Evolutionary conservation across 2,329 filamentous ascomycete species (phyloP), one percentile per base, ranked within the genome.

Genomic region (Fusarium sp.): DNA sequence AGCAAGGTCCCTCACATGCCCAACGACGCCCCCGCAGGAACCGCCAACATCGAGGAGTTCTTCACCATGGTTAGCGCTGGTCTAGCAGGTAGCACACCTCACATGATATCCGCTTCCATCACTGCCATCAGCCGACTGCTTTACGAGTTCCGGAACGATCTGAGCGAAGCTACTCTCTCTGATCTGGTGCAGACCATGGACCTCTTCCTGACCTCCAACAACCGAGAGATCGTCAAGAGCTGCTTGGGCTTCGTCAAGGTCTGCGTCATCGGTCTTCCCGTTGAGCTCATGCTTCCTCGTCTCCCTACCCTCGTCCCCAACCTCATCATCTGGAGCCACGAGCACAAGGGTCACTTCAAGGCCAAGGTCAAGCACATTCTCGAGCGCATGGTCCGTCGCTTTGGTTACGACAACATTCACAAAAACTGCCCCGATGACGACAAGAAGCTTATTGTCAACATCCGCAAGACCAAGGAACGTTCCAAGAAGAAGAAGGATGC

Each of bases 1-100:
- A 88, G 86, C 67, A 92, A 94, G 73, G 90, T 97, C 3, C 85
- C 92, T 3, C 88, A 94, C 73, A 97, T 98, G 92, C 85, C 92
- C 4, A 79, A 85, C 43, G 88, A 96, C 73, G 90, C 93, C 1
- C 89, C 91, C 3, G 81, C 88, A 29, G 93, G 89, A 4, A 82
- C 85, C 3, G 94, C 95, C 17, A 93, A 85, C 37, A 85, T 99
- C 33, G 94, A 98, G 71, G 95, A 98, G 76, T 98, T 93, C 78
- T 92, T 98, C 79, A 97, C 94, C 51, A 99, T 99, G 95, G 91
- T 98, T 27, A 96, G 92, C 66, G 95, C 95, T 44, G 95, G 95
- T 78, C 84, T 99, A 49, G 95, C 94, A 2, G 94, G 93, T 53
- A 90, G 89, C 69, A 94, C 93, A 10, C 93, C 95, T 29, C 94